Conservation (phyloP, 345 rosid species). For the Melaleuca alternifolia region DNA sequence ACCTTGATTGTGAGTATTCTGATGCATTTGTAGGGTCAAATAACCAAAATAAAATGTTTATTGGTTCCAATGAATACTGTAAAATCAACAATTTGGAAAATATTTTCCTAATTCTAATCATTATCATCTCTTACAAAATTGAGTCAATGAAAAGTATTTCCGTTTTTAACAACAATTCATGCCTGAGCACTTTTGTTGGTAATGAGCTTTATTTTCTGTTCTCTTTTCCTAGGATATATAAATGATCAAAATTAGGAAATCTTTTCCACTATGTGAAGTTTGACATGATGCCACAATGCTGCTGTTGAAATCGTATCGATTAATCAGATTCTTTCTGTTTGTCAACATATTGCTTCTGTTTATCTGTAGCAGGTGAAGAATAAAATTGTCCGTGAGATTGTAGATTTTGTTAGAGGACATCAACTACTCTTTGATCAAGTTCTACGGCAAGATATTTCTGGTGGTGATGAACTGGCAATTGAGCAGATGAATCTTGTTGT, state of each 20-base stretch:
- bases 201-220: neutral
- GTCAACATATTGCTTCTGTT: neutral
- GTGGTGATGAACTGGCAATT: conserved; percentile 61
- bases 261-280: neutral
- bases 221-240: neutral
- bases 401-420: conserved; percentile 74
- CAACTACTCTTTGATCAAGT: conserved; percentile 72
- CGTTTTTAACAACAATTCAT: neutral
- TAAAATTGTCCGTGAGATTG: conserved; percentile 78
- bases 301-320: neutral
- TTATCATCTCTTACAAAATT: neutral
- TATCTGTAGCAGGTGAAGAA: conserved; percentile 56
- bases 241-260: neutral
- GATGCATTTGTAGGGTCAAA: neutral
- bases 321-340: neutral
- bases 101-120: neutral
- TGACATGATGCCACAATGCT: neutral
- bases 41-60: neutral
- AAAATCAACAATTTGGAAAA: neutral
- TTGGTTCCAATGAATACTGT: neutral
- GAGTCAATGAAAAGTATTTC: neutral
- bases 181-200: neutral
- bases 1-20: neutral
- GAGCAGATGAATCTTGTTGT: conserved; percentile 89
- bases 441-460: conserved; percentile 60